phyloP scores from a whole-genome alignment of 2,329 filamentous ascomycete genomes.

The Aureobasidium sp. region DNA sequence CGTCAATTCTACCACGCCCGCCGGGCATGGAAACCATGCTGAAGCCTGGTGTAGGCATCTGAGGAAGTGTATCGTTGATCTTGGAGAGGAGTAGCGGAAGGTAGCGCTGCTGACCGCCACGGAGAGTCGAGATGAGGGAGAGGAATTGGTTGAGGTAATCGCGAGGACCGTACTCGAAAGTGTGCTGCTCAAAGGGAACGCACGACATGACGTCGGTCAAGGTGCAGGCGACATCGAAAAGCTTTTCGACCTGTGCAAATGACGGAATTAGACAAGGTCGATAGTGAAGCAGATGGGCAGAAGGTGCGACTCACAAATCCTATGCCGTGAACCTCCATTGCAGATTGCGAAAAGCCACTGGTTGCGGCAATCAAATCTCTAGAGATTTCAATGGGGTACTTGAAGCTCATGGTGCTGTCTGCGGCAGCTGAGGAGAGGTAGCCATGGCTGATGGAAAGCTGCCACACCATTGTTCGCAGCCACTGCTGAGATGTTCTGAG shows the following conservation, averaged over 20 bases:
- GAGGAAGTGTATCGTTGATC: constrained; percentile 52
- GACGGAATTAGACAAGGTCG: too few species aligned
- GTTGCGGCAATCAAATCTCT: constrained; percentile 56
- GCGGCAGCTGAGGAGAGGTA: constrained; percentile 50
- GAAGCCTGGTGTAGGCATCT: constrained; percentile 23
- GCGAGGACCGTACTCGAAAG: constrained; percentile 60
- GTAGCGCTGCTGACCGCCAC: constrained; percentile 70
- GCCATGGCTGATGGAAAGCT: constrained; percentile 59
- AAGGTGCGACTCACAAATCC: too few species aligned
- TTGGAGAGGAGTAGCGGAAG: constrained; percentile 70
- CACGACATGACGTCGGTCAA: constrained; percentile 66
- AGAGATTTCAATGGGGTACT: constrained; percentile 56
- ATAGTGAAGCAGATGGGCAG: background rate
- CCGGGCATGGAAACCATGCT: constrained; percentile 24
- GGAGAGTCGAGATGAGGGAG: constrained; percentile 59
- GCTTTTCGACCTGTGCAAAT: too few species aligned
- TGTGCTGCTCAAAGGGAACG: constrained; percentile 47
- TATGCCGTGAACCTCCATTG: constrained; percentile 67
- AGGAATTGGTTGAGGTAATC: constrained; percentile 67
- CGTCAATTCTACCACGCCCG: constrained; percentile 23
- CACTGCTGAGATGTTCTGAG: constrained; percentile 64
- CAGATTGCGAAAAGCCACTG: constrained; percentile 62
- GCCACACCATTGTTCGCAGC: constrained; percentile 66
- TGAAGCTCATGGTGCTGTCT: constrained; percentile 55
- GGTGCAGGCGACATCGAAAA: constrained; percentile 68